Conservation (phyloP, 176 grass and related monocot genomes). For the Canna indica region DNA sequence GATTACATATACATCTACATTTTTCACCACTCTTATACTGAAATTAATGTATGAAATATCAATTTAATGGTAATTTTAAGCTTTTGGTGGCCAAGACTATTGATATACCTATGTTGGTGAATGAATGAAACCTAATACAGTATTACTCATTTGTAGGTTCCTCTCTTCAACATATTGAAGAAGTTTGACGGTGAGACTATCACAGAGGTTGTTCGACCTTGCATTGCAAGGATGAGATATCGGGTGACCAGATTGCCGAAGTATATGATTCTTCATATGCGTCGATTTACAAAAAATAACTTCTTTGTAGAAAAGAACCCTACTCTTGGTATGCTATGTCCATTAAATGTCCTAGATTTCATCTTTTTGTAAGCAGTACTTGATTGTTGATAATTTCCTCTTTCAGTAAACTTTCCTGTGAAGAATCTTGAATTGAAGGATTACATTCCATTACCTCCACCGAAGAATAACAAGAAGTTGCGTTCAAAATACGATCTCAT, state of each 20-base stretch:
- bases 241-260: slow-evolving; percentile 74
- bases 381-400: slow-evolving; percentile 5
- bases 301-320: slow-evolving; percentile 94
- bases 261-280: slow-evolving; percentile 92
- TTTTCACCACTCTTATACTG: not conserved
- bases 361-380: not conserved
- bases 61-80: too few relatives aligned
- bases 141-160: slow-evolving; percentile 38
- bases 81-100: not conserved
- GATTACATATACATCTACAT: not conserved
- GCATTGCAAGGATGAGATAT: slow-evolving; percentile 89
- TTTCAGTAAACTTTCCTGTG: slow-evolving; percentile 80
- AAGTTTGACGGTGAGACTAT: slow-evolving; percentile 88
- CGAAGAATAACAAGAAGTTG: slow-evolving; percentile 54
- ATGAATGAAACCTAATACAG: not conserved
- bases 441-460: slow-evolving; percentile 78
- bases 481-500: slow-evolving; percentile 91
- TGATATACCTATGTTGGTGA: not conserved
- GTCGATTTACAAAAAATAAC: slow-evolving; percentile 89
- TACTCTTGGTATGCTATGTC: slow-evolving; percentile 50
- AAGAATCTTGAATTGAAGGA: slow-evolving; percentile 99
- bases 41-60: not conserved
- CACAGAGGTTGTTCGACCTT: slow-evolving; percentile 79
- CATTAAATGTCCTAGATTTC: not conserved
- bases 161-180: slow-evolving; percentile 95